Conservation (phyloP, 2,329 filamentous ascomycete genomes). For the Mollisiaceae sp. region DNA sequence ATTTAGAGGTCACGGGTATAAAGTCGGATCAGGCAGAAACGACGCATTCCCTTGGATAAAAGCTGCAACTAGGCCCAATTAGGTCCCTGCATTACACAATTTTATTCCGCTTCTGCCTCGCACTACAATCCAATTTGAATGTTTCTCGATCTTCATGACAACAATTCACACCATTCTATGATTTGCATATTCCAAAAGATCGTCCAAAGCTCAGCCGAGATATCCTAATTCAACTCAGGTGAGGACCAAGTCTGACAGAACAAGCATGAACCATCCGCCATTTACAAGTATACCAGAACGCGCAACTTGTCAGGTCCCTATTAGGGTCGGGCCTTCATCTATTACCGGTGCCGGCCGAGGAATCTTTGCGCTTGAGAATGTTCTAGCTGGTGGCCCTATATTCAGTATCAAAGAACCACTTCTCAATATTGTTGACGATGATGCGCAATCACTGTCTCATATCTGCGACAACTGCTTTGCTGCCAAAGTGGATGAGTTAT, state of each 20-base stretch:
- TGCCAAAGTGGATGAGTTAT: not conserved
- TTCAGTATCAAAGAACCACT: slow-evolving; percentile 10
- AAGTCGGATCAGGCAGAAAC: not conserved
- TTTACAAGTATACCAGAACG: slow-evolving; percentile 5
- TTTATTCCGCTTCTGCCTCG: not conserved
- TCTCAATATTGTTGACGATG: slow-evolving; percentile 14
- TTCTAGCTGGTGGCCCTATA: not conserved
- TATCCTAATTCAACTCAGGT: not conserved
- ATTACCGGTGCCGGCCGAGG: slow-evolving; percentile 1
- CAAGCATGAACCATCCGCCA: not conserved
- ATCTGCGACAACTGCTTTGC: slow-evolving; percentile 14
- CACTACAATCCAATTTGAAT: not conserved
- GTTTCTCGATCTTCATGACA: not conserved
- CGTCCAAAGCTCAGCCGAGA: not conserved
- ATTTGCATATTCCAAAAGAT: too few relatives aligned
- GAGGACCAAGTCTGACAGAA: not conserved
- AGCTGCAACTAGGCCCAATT: not conserved
- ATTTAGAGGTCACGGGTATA: not conserved
- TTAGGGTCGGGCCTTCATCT: not conserved
- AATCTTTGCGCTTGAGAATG: not conserved
- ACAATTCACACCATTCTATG: not conserved
- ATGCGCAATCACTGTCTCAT: not conserved
- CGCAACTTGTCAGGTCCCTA: not conserved
- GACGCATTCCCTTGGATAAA: not conserved
- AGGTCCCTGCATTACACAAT: not conserved